These are phyloP conservation scores for Curvularia eragrostidis DNA, from an alignment of 2,329 filamentous ascomycete genomes.

Conservation along the genomic window DNA sequence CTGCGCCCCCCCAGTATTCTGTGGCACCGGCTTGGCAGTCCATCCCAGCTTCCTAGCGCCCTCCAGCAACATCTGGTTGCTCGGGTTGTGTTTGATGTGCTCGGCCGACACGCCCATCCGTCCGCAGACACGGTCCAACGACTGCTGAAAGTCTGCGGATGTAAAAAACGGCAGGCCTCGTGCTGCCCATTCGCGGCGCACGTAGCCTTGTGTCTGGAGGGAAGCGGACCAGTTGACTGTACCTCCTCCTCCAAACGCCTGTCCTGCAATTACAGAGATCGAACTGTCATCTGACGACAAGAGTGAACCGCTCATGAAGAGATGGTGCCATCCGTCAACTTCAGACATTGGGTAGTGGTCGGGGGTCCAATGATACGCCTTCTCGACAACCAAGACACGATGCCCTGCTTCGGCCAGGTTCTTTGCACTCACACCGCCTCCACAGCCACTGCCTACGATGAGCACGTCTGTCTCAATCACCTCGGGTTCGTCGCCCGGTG, in stretches of 20 bases:
- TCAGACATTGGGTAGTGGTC: constrained; percentile 77
- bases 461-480: constrained; percentile 80
- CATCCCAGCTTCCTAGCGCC: constrained; percentile 77
- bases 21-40: constrained; percentile 71
- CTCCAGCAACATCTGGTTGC: constrained; percentile 75
- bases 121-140: constrained; percentile 77
- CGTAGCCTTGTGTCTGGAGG: constrained; percentile 73
- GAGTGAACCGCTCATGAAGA: constrained; percentile 74
- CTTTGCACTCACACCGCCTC: constrained; percentile 81
- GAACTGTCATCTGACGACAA: constrained; percentile 59
- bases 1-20: constrained; percentile 76
- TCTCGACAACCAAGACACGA: constrained; percentile 80
- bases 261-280: constrained; percentile 69
- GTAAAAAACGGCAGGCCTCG: constrained; percentile 75
- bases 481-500: constrained; percentile 60
- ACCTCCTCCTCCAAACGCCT: constrained; percentile 83
- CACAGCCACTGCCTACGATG: constrained; percentile 86
- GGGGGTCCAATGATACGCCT: constrained; percentile 77
- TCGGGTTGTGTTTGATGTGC: constrained; percentile 73
- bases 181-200: constrained; percentile 81
- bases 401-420: constrained; percentile 78
- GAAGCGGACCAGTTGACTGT: constrained; percentile 83
- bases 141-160: constrained; percentile 75
- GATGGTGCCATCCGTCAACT: constrained; percentile 63
- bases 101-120: constrained; percentile 77